Evolutionary conservation across 2,329 filamentous ascomycete species (phyloP).

Genomic region (Colletotrichum phormii): DNA sequence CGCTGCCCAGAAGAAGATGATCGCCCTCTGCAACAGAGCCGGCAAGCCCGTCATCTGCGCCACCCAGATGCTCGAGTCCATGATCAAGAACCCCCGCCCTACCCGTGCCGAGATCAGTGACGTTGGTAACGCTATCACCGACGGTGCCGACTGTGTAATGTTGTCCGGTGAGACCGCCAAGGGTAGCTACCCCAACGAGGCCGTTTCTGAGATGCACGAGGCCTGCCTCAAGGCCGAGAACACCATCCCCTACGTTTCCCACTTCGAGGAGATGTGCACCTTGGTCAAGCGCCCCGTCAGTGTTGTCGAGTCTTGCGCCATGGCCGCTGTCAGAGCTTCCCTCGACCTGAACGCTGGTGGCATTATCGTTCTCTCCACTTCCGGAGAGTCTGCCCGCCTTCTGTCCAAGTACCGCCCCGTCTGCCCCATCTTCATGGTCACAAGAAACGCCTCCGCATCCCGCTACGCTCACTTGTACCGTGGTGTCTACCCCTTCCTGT

Average conservation of each 20-base stretch:
- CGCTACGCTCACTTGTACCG: slow-evolving; percentile 96
- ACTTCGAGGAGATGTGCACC: slow-evolving; percentile 94
- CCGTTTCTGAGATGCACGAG: slow-evolving; percentile 98
- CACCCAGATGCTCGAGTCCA: slow-evolving; percentile 99
- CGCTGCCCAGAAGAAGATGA: slow-evolving; percentile 99
- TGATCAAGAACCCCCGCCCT: slow-evolving; percentile 99
- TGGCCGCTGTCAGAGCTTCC: slow-evolving; percentile 95
- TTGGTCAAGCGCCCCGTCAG: slow-evolving; percentile 85
- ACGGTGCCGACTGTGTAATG: slow-evolving; percentile 99
- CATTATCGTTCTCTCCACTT: slow-evolving; percentile 96
- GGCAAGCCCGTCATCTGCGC: slow-evolving; percentile 99
- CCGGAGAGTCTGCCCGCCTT: slow-evolving; percentile 92
- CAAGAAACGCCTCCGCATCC: slow-evolving; percentile 84
- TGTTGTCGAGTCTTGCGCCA: slow-evolving; percentile 93
- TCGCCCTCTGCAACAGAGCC: slow-evolving; percentile 99
- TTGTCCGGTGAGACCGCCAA: slow-evolving; percentile 99
- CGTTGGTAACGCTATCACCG: slow-evolving; percentile 96
- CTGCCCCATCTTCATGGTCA: slow-evolving; percentile 99
- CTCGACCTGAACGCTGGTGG: slow-evolving; percentile 96
- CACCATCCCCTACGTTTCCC: slow-evolving; percentile 94
- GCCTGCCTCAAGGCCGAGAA: slow-evolving; percentile 97
- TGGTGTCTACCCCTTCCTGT: slow-evolving; percentile 97
- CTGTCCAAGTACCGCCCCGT: slow-evolving; percentile 99
- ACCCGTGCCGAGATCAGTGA: slow-evolving; percentile 99
- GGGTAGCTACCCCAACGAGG: slow-evolving; percentile 91